A percentile compares a stretch with the other conserved stretches of the same genome.
These are phyloP conservation scores for Mycosarcoma mackinlayi DNA, from an alignment of 1,284 basidiomycete genomes.

Conservation along the genomic window DNA sequence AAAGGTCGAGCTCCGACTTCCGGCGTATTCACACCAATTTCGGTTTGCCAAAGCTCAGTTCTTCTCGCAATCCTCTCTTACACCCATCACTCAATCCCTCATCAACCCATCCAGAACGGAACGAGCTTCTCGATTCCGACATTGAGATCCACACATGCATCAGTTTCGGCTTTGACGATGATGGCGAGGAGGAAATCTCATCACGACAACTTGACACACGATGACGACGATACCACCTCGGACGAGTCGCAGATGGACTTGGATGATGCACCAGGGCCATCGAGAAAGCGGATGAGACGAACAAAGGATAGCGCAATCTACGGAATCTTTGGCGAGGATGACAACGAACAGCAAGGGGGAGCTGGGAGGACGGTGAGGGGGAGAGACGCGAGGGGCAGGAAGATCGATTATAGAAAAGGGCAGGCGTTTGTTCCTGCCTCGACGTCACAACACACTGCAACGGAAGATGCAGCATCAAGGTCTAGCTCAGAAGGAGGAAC, in stretches of 20 bases:
- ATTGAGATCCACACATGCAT: neutral
- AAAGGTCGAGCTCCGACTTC: too few species aligned
- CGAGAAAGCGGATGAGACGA: slow-evolving; percentile 28
- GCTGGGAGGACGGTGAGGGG: slow-evolving; percentile 21
- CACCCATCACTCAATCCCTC: neutral
- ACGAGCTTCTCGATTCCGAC: too few species aligned
- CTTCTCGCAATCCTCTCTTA: too few species aligned
- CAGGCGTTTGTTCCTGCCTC: slow-evolving; percentile 45
- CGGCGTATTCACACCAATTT: too few species aligned
- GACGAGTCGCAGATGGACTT: slow-evolving; percentile 69
- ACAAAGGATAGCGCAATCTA: slow-evolving; percentile 72
- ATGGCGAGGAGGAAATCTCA: slow-evolving; percentile 61
- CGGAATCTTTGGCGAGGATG: slow-evolving; percentile 82
- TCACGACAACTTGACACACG: slow-evolving; percentile 32
- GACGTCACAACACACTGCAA: neutral
- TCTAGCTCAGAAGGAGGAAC: too few species aligned
- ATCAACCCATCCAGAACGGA: too few species aligned
- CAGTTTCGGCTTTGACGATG: neutral
- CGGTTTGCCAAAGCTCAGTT: too few species aligned
- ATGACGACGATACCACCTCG: slow-evolving; percentile 69
- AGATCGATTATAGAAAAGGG: slow-evolving; percentile 28
- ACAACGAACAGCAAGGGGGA: slow-evolving; percentile 59
- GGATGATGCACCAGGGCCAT: slow-evolving; percentile 19
- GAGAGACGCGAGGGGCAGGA: slow-evolving; percentile 19
- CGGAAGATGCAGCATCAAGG: neutral